Evolutionary conservation across 768 basidiomycete species (phyloP), one percentile per base, ranked within the genome.

Genomic region (Hygrophorus pudorinus): DNA sequence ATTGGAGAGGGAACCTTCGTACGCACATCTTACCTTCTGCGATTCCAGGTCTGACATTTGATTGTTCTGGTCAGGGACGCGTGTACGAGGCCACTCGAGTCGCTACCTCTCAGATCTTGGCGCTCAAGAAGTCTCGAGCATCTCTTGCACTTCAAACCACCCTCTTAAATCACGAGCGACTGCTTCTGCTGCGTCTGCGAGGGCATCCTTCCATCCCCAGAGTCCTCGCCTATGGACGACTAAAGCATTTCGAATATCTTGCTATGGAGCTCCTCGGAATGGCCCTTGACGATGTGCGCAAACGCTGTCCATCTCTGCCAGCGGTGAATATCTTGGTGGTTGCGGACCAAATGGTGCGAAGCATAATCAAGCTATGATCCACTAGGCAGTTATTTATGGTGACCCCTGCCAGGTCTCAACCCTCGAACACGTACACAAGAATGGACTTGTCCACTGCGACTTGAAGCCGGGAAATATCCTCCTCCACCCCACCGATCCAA

Each of bases 391-490:
- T 14, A 36, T 36, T 36, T 36, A 36, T 42, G 28, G 7, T 42
- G 28, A 42, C 1, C 29, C 29, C n/a, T 42, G 27, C 28, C 30
- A 47, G 46, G 2, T 50, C 20, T 40, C 48, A n/a, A 48, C 48
- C 24, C 27, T 50, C 9, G 28, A 49, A 21, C 48, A 48, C 33
- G 44, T 49, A 30, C 40, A 41, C 40, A 42, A 42, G 17, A 18
- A 20, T 17, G 42, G 42, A 7, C 33, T 56, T 13, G 43, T 50
- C 16, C 54, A 56, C 46, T 45, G 54, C 8, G 54, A 56, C 29
- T 46, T 56, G 44, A 51, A 56, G 24, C 46, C 49, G 0, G 51
- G 46, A 2, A 51, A 56, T 34, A 41, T 56, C 10, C 41, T 47
- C 9, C n/a, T 16, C 16, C 33, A 8, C 7, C 31, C 38, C 3